phyloP scores from a whole-genome alignment of 176 grass and related monocot genomes.

The Avena insularis region DNA sequence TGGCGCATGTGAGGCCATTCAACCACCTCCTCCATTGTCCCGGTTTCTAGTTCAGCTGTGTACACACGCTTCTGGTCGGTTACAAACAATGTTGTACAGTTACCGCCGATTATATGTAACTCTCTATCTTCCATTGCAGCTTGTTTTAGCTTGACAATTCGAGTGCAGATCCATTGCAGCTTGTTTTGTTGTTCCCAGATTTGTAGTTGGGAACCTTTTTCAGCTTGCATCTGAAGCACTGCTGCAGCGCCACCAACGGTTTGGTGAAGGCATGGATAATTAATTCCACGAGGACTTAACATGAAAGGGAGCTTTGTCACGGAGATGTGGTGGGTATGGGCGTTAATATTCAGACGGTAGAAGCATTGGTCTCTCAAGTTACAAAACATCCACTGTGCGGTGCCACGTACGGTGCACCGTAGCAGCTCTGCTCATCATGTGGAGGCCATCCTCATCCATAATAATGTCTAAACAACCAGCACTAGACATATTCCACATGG shows the following conservation, averaged over 20 bases:
- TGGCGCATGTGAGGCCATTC: background rate
- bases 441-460: too few relatives aligned
- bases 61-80: background rate
- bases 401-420: too few relatives aligned
- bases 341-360: background rate
- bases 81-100: background rate
- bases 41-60: background rate
- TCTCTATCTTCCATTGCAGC: background rate
- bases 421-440: too few relatives aligned
- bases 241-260: too few relatives aligned
- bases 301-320: background rate
- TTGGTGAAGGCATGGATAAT: too few relatives aligned
- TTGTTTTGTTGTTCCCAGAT: background rate
- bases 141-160: background rate
- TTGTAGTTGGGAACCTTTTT: background rate
- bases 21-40: background rate
- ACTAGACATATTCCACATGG: background rate
- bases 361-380: background rate
- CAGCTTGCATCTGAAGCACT: background rate
- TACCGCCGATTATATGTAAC: background rate
- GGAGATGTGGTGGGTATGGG: background rate
- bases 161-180: background rate
- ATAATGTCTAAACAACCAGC: too few relatives aligned
- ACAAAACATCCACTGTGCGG: background rate
- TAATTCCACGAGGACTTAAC: too few relatives aligned